Percentiles rank a stretch among this genome's conserved stretches.
Conservation (phyloP, 192 early-diverging fungal species). For the Mortierella hygrophila region DNA sequence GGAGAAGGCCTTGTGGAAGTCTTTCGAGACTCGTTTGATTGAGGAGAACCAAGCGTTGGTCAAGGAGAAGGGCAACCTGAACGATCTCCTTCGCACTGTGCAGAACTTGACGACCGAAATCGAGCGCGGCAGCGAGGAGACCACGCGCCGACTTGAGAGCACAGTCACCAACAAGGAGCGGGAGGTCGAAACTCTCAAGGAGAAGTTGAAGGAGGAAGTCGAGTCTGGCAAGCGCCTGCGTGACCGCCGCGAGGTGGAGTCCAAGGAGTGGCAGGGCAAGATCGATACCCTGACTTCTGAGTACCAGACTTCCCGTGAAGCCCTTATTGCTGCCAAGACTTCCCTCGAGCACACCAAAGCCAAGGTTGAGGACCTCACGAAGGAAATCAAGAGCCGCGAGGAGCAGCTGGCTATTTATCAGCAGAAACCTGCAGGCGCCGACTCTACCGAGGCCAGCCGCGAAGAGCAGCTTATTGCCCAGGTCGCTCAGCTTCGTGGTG, state of each 20-base stretch:
- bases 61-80: constrained; percentile 65
- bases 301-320: constrained; percentile 53
- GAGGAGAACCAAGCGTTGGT: constrained; percentile 64
- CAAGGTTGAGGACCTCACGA: constrained; percentile 60
- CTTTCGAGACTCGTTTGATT: constrained; percentile 62
- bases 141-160: constrained; percentile 57
- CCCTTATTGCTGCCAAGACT: constrained; percentile 57
- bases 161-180: constrained; percentile 57
- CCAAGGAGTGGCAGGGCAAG: constrained; percentile 55
- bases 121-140: constrained; percentile 53
- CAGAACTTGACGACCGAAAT: constrained; percentile 68
- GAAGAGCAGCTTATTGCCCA: constrained; percentile 51
- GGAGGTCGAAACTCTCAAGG: constrained; percentile 59
- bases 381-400: constrained; percentile 61
- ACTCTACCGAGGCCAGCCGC: constrained; percentile 30
- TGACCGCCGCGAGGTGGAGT: constrained; percentile 51
- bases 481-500: constrained; percentile 60
- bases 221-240: constrained; percentile 45
- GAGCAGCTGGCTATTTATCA: constrained; percentile 60
- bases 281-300: constrained; percentile 51
- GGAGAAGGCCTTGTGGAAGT: constrained; percentile 68
- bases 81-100: constrained; percentile 62
- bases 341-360: constrained; percentile 61
- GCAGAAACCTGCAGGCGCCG: constrained; percentile 33
- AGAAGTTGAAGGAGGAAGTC: constrained; percentile 60